Base-by-base conservation (phyloP, 805 yeast species). In the Starmerella davenportii region DNA sequence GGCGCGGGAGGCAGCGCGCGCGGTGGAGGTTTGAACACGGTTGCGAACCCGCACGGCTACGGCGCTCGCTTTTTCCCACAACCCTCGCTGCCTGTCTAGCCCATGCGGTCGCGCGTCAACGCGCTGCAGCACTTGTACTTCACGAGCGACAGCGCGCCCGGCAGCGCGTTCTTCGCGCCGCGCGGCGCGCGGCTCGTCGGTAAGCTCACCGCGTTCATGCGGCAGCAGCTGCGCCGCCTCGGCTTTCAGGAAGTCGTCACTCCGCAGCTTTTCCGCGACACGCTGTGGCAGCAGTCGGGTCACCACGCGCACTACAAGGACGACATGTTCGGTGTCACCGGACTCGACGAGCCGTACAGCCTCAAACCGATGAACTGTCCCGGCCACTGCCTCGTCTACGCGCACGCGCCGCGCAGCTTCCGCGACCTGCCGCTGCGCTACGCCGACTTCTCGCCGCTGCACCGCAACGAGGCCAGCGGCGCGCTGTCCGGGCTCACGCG, bases 271-370 rank as follows among this genome's bases (percentile, higher is more conserved):
- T 90, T 77, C 60, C 79, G 77, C 49, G 75, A 74, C 41, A 69
- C 72, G 28, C 62, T 90, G 15, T 90, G 95, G 95, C 78, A 84
- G 57, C 72, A 68, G 37, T 78, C 93, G 9, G 96, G 96, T 1
- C 98, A 90, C 59, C 87, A 95, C 95, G 79, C 76, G 11, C 85
- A 87, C 53, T 87, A 90, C 55, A 71, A 80, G 49, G 87, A 80
- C 29, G 96, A 87, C 57, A 87, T 87, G 98, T 87, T 85, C 55
- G 68, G 72, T 50, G 94, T 85, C 2, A 76, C 70, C 5, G 52
- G 50, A 16, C 51, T 62, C 31, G 16, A 32, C 5, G 60, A 57
- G 24, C 54, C 63, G 36, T 87, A 77, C 55, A 93, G 94, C 0
- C 62, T 87, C 31, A 90, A 90, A 52, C 98, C 98, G 7, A 78